phyloP scores from a whole-genome alignment of 768 basidiomycete genomes.

The Lactifluus echinatus region DNA sequence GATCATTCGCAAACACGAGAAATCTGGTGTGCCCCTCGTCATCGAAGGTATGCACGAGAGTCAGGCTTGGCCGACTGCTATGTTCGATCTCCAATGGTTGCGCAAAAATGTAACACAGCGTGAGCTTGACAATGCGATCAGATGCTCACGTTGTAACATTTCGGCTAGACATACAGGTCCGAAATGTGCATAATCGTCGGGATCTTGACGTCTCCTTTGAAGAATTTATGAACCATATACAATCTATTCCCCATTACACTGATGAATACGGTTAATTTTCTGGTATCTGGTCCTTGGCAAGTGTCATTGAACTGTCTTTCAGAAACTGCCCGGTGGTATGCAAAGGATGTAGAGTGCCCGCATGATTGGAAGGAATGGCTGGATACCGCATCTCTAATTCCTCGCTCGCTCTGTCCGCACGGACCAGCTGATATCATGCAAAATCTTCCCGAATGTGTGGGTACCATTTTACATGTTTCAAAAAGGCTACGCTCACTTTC shows the following conservation, averaged over 20 bases:
- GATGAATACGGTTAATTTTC: conserved; percentile 4
- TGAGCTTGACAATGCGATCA: background rate
- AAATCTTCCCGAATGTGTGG: conserved; percentile 44
- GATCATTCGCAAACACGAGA: conserved; percentile 28
- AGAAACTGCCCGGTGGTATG: conserved; percentile 62
- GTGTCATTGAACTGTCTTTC: conserved; percentile 5
- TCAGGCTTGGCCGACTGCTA: conserved; percentile 41
- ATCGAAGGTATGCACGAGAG: conserved; percentile 53
- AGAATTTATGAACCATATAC: conserved; percentile 38
- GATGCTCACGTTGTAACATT: background rate
- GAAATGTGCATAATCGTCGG: conserved; percentile 51
- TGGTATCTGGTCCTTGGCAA: background rate
- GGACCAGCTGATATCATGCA: conserved; percentile 49
- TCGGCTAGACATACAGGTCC: conserved; percentile 45
- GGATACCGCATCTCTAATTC: conserved; percentile 37
- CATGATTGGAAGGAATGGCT: conserved; percentile 58
- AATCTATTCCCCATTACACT: background rate
- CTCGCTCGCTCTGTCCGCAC: conserved; percentile 43
- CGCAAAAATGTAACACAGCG: conserved; percentile 24
- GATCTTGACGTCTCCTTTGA: conserved; percentile 45
- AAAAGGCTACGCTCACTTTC: conserved; percentile 1
- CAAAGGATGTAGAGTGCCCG: conserved; percentile 72
- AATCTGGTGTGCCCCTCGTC: conserved; percentile 54
- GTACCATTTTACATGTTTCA: conserved; percentile 21
- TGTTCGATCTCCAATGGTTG: conserved; percentile 54